A percentile compares a stretch with the other conserved stretches of the same genome.
Conservation (phyloP, 805 yeast genomes). For the Candida coleopterorum region DNA sequence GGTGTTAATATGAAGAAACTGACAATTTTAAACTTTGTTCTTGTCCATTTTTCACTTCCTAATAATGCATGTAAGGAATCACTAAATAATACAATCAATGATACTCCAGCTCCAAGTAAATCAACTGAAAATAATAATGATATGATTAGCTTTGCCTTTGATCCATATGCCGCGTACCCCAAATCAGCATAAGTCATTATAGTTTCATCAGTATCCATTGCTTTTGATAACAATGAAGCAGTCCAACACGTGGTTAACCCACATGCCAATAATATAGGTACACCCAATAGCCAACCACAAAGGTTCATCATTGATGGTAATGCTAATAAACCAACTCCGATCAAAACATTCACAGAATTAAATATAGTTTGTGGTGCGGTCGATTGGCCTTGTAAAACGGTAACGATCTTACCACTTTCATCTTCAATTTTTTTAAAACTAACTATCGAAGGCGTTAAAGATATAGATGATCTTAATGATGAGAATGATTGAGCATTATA, state of each 20-base stretch:
- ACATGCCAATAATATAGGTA: slow-evolving; percentile 51
- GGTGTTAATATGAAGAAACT: slow-evolving; percentile 75
- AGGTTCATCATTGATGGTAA: slow-evolving; percentile 60
- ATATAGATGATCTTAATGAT: slow-evolving; percentile 34
- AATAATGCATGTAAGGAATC: slow-evolving; percentile 73
- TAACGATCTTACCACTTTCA: slow-evolving; percentile 61
- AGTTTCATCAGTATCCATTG: slow-evolving; percentile 77
- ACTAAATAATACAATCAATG: slow-evolving; percentile 76
- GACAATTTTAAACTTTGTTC: slow-evolving; percentile 54
- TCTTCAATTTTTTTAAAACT: slow-evolving; percentile 63
- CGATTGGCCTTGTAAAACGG: slow-evolving; percentile 76
- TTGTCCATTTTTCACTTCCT: slow-evolving; percentile 38
- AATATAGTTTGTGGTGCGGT: slow-evolving; percentile 74
- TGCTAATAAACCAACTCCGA: slow-evolving; percentile 66
- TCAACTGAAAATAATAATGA: slow-evolving; percentile 74
- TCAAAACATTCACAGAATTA: slow-evolving; percentile 65
- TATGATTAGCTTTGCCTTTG: slow-evolving; percentile 66
- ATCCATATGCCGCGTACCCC: slow-evolving; percentile 81
- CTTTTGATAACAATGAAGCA: slow-evolving; percentile 65
- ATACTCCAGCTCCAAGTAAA: slow-evolving; percentile 74
- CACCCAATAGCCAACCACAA: slow-evolving; percentile 66
- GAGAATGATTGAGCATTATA: slow-evolving; percentile 41
- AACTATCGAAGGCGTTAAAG: slow-evolving; percentile 44
- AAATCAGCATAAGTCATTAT: slow-evolving; percentile 85
- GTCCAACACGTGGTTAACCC: slow-evolving; percentile 72